These are phyloP conservation scores for Cyclotella cryptica DNA, from an alignment of 108 stramenopile species.

Conservation along the genomic window DNA sequence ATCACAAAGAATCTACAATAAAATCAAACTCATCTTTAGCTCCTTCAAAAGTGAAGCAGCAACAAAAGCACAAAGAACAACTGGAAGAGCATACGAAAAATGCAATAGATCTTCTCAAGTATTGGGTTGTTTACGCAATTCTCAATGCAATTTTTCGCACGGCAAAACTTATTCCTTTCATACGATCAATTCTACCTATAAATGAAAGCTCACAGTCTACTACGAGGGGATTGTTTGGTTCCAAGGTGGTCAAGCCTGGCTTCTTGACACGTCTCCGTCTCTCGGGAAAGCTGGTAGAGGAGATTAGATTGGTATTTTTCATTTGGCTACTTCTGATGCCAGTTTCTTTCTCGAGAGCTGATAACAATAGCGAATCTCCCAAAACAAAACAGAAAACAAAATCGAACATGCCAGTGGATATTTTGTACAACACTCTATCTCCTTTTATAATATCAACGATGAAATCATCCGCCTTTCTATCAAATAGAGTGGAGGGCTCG, in stretches of 20 bases:
- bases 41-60: slow-evolving; percentile 39
- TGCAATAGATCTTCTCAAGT: slow-evolving; percentile 63
- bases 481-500: slow-evolving; percentile 33
- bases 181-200: slow-evolving; percentile 46
- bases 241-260: slow-evolving; percentile 7
- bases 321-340: slow-evolving; percentile 81
- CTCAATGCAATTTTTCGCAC: slow-evolving; percentile 53
- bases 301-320: slow-evolving; percentile 73
- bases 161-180: slow-evolving; percentile 58
- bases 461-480: slow-evolving; percentile 47
- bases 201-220: slow-evolving; percentile 7
- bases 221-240: slow-evolving; percentile 5
- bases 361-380: not conserved
- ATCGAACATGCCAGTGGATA: slow-evolving; percentile 43
- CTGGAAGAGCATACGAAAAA: slow-evolving; percentile 29
- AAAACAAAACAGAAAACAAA: slow-evolving; percentile 17
- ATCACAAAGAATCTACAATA: not conserved
- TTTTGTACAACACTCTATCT: slow-evolving; percentile 38
- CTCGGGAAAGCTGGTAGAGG: slow-evolving; percentile 44
- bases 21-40: not conserved
- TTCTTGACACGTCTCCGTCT: slow-evolving; percentile 32
- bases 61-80: slow-evolving; percentile 43
- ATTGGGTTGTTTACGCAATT: slow-evolving; percentile 75
- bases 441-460: slow-evolving; percentile 40
- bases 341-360: slow-evolving; percentile 29